phyloP scores from a whole-genome alignment of 345 rosid species.

The Citrus mangshanensis region DNA sequence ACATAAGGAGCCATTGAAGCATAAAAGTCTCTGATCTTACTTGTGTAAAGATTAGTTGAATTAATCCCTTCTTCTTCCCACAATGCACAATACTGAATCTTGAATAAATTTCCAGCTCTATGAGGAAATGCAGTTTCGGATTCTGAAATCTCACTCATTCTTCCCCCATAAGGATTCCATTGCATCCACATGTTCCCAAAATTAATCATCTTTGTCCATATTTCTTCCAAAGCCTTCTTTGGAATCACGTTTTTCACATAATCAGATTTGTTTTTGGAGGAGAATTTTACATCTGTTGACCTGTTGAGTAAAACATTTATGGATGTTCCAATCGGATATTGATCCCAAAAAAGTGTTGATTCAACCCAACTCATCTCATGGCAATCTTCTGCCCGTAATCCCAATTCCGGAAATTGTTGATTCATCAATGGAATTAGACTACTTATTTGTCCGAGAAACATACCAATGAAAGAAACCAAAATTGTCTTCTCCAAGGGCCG shows the following conservation, averaged over 20 bases:
- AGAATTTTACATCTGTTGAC: conserved; percentile 38
- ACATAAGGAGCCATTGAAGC: no score
- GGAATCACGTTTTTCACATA: conserved; percentile 1
- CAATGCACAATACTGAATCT: no score
- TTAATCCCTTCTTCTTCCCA: no score
- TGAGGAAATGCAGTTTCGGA: no score
- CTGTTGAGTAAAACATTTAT: conserved; percentile 28
- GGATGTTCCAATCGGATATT: conserved; percentile 27
- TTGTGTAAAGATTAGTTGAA: no score
- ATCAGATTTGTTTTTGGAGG: conserved; percentile 69
- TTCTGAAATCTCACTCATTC: no score
- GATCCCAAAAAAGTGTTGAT: conserved; percentile 27
- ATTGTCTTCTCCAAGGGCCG: conserved; percentile 13
- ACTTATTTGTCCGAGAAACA: conserved; percentile 40
- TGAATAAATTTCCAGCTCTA: no score
- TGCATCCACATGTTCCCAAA: no score
- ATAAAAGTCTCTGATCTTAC: no score
- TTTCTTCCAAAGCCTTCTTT: no score
- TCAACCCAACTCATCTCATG: conserved; percentile 45
- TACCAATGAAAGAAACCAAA: conserved; percentile 27
- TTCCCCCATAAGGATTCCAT: no score
- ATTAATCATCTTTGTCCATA: no score
- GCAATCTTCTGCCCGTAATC: conserved; percentile 30
- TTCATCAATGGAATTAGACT: conserved; percentile 28
- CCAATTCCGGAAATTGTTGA: conserved; percentile 39